Evolutionary conservation across 176 grass and related monocot genomes (phyloP).

Genomic region (Calamus simplicifolius): DNA sequence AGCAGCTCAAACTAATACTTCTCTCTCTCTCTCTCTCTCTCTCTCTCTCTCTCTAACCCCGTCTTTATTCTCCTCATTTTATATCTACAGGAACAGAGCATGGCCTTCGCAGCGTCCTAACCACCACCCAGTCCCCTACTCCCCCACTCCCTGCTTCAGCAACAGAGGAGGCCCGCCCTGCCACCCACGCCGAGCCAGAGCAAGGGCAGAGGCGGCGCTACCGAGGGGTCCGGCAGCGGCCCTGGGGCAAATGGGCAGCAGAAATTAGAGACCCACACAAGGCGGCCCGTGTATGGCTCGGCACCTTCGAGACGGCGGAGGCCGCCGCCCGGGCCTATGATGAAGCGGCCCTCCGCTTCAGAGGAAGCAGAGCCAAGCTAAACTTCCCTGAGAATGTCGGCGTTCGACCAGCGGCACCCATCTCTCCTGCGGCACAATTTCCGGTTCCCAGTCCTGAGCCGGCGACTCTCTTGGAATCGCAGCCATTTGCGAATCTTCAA

Average conservation of each 20-base stretch:
- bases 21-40: too few species aligned
- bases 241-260: constrained; percentile 91
- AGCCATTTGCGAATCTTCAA: neutral
- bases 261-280: constrained; percentile 78
- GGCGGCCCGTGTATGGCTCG: constrained; percentile 86
- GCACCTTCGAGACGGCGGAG: constrained; percentile 77
- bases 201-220: constrained; percentile 32
- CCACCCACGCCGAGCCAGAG: constrained; percentile 5
- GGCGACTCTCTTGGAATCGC: constrained; percentile 16
- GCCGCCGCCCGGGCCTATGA: constrained; percentile 78
- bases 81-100: too few species aligned
- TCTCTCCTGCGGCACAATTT: neutral
- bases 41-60: too few species aligned
- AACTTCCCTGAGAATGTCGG: constrained; percentile 58
- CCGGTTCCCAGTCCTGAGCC: neutral
- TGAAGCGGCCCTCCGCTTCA: constrained; percentile 55
- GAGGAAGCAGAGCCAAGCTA: constrained; percentile 61
- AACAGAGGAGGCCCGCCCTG: constrained; percentile 7
- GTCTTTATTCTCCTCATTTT: too few species aligned
- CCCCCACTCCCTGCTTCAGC: neutral
- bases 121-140: neutral
- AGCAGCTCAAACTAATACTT: too few species aligned
- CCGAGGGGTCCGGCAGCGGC: constrained; percentile 58
- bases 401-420: constrained; percentile 2
- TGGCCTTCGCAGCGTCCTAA: neutral